Evolutionary conservation across 192 early-diverging fungal genomes (phyloP), one percentile per base, ranked within the genome.

Genomic region (Coemansia reversa): DNA sequence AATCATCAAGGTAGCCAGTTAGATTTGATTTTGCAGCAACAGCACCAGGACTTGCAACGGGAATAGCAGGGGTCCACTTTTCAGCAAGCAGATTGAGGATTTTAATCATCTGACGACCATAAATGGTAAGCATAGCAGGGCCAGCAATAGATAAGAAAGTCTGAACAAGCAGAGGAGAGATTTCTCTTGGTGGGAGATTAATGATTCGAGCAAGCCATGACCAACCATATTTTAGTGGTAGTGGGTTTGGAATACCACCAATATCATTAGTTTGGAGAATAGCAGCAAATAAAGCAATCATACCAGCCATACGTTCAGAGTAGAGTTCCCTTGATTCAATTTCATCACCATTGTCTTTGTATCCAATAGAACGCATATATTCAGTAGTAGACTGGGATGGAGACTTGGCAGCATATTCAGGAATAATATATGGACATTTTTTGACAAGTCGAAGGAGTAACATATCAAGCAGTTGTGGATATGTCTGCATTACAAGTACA

Each of bases 1-100:
- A 83, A 16, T 78, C 80, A 7, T 96, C 95, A 77, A 96, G 90
- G 70, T 86, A 91, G 22, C 85, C 86, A 65, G 73, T 90, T 22
- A 88, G 84, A 50, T 75, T 86, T 7, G 86, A 90, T 28, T 83
- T 96, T 8, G 72, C 70, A 14, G 83, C 85, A 14, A 86, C 89
- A 6, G 76, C 74, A 16, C 77, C 72, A 32, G 88, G 87, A 58
- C 71, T 94, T 50, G 73, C 71, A 23, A 76, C 79, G 28, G 88
- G 84, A 60, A 76, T 93, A 29, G 86, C 87, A 33, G 77, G 82
- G 19, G 82, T 90, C 67, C 84, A 98, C 67, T 76, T 81, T 58
- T 72, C 91, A 12, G 72, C 91, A 63, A 95, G 90, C 14, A 35
- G 24, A 32, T 67, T 58, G 28, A 80, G 29, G 20, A 67, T 23